Evolutionary conservation across 1,284 basidiomycete genomes (phyloP).

Genomic region (Malassezia brasiliensis): DNA sequence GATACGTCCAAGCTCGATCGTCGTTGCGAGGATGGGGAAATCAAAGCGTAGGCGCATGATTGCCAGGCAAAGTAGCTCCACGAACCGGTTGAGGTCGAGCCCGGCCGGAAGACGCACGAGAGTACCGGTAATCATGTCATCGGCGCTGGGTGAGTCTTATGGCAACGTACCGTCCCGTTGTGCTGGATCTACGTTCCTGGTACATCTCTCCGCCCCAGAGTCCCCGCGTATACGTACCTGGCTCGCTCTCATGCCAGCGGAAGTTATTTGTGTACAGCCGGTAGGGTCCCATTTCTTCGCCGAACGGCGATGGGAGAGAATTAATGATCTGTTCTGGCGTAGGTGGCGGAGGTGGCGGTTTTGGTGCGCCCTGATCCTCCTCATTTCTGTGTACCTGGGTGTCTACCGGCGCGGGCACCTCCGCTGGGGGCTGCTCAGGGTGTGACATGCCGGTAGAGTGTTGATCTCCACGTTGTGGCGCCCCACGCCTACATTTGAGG

Average conservation of each 20-base stretch:
- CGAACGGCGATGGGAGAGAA: slow-evolving; percentile 8
- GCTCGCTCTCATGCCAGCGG: background rate
- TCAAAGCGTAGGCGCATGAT: slow-evolving; percentile 7
- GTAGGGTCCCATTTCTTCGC: slow-evolving; percentile 12
- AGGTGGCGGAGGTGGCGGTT: no score
- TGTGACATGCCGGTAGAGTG: no score
- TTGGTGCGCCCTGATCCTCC: no score
- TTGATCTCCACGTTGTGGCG: no score
- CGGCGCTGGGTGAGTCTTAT: background rate
- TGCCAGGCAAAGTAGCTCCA: slow-evolving; percentile 2
- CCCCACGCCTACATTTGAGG: no score
- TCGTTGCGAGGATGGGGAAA: slow-evolving; percentile 4
- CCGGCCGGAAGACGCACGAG: background rate
- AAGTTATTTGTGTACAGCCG: background rate
- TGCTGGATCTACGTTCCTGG: slow-evolving; percentile 12
- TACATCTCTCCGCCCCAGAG: slow-evolving; percentile 15
- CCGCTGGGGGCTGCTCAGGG: no score
- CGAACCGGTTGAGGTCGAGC: background rate
- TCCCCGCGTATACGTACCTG: slow-evolving; percentile 3
- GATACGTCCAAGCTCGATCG: slow-evolving; percentile 4
- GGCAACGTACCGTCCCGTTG: background rate
- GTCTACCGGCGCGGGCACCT: no score
- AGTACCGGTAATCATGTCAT: slow-evolving; percentile 14
- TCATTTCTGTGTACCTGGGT: no score
- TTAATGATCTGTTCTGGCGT: no score